Conservation (phyloP, 306 rosid species). For the Gastrolobium villosum region DNA sequence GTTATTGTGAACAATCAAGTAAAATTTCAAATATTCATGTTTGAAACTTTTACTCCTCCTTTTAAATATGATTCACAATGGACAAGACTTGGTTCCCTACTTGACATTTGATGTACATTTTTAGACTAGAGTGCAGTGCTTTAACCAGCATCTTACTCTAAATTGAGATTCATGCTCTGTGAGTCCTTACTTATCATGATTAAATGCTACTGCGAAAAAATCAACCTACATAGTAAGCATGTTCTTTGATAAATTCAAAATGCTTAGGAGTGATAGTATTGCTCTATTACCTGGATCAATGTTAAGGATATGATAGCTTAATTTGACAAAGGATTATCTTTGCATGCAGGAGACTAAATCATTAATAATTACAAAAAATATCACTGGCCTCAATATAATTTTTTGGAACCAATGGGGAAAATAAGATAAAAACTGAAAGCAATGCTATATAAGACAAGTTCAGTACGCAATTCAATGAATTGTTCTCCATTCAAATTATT, state of each 20-base stretch:
- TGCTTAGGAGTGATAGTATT: not conserved
- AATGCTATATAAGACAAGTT: not conserved
- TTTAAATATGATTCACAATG: not conserved
- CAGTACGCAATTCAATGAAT: conserved; percentile 19
- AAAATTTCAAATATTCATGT: not conserved
- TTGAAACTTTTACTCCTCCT: not conserved
- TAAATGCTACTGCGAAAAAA: not conserved
- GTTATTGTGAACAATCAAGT: not conserved
- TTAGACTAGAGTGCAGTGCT: not conserved
- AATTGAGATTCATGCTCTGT: not conserved
- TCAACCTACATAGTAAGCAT: not conserved
- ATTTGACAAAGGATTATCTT: not conserved
- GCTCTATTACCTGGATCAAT: not conserved
- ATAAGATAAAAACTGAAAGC: not conserved
- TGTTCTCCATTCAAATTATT: not conserved
- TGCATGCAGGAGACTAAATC: not conserved
- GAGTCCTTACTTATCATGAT: not conserved
- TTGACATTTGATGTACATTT: not conserved
- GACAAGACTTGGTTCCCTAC: conserved; percentile 8
- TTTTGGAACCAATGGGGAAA: not conserved
- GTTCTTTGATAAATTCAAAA: not conserved
- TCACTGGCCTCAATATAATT: not conserved
- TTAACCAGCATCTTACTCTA: not conserved
- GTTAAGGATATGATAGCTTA: not conserved
- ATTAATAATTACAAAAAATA: not conserved